Conservation (phyloP, 495 filamentous ascomycete species). For the Xylaria nigripes region DNA sequence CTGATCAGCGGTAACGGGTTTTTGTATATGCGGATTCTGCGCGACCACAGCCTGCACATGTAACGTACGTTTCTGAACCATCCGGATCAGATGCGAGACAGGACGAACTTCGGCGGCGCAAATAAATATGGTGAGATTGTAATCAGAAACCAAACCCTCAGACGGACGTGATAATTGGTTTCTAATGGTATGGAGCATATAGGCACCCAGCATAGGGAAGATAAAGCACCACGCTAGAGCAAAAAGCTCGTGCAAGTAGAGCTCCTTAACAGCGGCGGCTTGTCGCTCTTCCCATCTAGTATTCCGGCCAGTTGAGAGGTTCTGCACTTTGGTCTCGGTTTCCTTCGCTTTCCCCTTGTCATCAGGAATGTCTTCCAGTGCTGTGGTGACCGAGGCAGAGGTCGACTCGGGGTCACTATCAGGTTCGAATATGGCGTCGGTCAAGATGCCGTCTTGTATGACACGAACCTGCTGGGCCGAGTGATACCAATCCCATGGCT, state of each 20-base stretch:
- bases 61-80: constrained; percentile 71
- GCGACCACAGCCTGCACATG: constrained; percentile 70
- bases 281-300: constrained; percentile 17
- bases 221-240: constrained; percentile 74
- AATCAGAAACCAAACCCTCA: constrained; percentile 80
- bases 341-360: constrained; percentile 24
- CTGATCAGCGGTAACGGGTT: constrained; percentile 35
- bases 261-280: constrained; percentile 47
- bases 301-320: constrained; percentile 8
- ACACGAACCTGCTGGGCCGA: constrained; percentile 58
- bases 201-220: constrained; percentile 68
- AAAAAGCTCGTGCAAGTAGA: constrained; percentile 63
- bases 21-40: constrained; percentile 39
- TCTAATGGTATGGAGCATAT: constrained; percentile 68
- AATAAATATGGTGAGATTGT: constrained; percentile 90
- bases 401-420: constrained; percentile 38
- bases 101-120: constrained; percentile 81
- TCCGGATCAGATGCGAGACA: constrained; percentile 66
- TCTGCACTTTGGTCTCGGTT: neutral
- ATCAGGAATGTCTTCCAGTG: constrained; percentile 35
- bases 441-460: constrained; percentile 35
- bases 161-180: constrained; percentile 70
- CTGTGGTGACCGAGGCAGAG: constrained; percentile 10
- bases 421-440: constrained; percentile 42
- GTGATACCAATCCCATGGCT: constrained; percentile 94